Evolutionary conservation across 768 basidiomycete species (phyloP).

Genomic region (Russula dissimulans): DNA sequence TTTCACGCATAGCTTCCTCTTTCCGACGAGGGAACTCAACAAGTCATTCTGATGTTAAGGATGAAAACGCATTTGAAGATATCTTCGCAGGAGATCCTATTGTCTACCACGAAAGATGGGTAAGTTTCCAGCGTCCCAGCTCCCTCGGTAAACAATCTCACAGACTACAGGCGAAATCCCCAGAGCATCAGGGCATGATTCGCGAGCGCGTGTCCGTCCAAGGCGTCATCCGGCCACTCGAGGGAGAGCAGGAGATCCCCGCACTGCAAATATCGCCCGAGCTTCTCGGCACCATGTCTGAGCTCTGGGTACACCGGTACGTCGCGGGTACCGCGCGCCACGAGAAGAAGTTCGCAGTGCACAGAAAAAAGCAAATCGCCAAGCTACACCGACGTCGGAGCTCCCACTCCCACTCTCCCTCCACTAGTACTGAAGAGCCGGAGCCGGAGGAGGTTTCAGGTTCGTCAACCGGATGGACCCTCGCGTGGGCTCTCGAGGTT

Average conservation of each 20-base stretch:
- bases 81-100: slow-evolving; percentile 50
- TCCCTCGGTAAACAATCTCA: not conserved
- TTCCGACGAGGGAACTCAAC: not conserved
- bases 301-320: slow-evolving; percentile 66
- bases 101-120: slow-evolving; percentile 45
- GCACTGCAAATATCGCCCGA: slow-evolving; percentile 57
- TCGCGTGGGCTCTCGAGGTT: slow-evolving; percentile 73
- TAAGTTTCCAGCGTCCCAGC: slow-evolving; percentile 23
- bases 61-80: slow-evolving; percentile 2
- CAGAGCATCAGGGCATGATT: slow-evolving; percentile 59
- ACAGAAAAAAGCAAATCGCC: slow-evolving; percentile 44
- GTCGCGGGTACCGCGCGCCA: slow-evolving; percentile 50
- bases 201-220: slow-evolving; percentile 79
- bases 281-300: slow-evolving; percentile 65
- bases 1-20: not conserved
- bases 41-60: not conserved
- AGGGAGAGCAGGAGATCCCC: slow-evolving; percentile 54
- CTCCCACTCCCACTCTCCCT: not conserved
- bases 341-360: slow-evolving; percentile 56
- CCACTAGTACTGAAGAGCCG: not conserved
- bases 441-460: slow-evolving; percentile 27
- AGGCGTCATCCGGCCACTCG: slow-evolving; percentile 70
- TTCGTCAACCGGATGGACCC: slow-evolving; percentile 43
- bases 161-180: slow-evolving; percentile 23
- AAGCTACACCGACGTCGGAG: slow-evolving; percentile 37